phyloP scores from a whole-genome alignment of 768 basidiomycete species.

The Leccinum pellstonianum region DNA sequence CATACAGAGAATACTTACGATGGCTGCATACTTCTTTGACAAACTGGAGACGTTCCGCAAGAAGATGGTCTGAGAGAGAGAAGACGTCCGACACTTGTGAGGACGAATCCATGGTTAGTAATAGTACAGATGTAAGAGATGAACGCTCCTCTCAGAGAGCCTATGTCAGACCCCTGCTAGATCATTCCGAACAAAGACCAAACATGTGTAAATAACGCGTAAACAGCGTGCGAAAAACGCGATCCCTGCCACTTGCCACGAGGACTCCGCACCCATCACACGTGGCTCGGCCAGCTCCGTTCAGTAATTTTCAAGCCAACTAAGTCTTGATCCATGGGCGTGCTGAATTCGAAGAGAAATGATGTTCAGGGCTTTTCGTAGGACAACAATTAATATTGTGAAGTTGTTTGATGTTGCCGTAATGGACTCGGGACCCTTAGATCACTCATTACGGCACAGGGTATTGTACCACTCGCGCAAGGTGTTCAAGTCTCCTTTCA shows the following conservation, averaged over 20 bases:
- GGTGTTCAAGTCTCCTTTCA: conserved; percentile 19
- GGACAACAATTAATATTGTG: no score
- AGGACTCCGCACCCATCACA: conserved; percentile 17
- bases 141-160: neutral
- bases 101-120: conserved; percentile 27
- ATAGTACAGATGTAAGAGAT: conserved; percentile 24
- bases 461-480: no score
- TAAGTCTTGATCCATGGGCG: no score
- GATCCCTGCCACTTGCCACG: conserved; percentile 17
- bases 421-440: no score
- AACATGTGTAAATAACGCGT: conserved; percentile 34
- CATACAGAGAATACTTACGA: neutral
- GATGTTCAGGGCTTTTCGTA: no score
- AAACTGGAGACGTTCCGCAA: conserved; percentile 71
- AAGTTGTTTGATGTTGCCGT: no score
- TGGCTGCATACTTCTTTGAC: conserved; percentile 60
- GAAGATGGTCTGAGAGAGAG: conserved; percentile 69
- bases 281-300: neutral
- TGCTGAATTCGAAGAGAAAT: no score
- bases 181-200: conserved; percentile 28
- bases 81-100: conserved; percentile 54
- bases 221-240: conserved; percentile 25
- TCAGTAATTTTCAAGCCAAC: neutral
- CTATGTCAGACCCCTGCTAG: neutral
- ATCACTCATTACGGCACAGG: no score